Evolutionary conservation across 179 eudicot species (phyloP), one percentile per base, ranked within the genome.

Genomic region (Beta corolliflora): DNA sequence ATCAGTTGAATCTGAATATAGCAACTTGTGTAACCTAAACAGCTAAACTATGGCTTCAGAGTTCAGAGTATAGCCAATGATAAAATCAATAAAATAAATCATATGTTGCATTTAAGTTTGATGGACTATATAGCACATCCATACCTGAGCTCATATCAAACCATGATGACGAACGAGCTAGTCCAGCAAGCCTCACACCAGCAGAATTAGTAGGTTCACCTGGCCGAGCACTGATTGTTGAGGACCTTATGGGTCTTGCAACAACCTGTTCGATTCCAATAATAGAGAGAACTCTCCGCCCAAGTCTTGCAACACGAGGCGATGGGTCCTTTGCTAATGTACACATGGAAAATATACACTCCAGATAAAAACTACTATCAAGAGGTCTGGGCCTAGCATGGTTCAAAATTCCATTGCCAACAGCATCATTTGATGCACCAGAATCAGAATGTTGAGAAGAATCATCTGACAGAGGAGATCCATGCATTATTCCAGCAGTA

Each of bases 241-340:
- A 79, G 63, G 94, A 81, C 83, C 91, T 94, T 21, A 84, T 77
- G 77, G 94, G 88, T 83, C 91, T 90, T 9, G 94, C 87, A 77
- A 91, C 93, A 77, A 94, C 97, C 82, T 94, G 97, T 83, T 96
- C 98, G 59, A 94, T 90, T 61, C 99, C 99, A 78, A 96, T 91
- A 82, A 93, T 87, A 36, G 97, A 88, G 41, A 96, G 88, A 53
- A 94, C 93, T 81, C 90, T 84, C 65, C 93, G 86, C 59, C 98
- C 99, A 72, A 96, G 93, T 78, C 89, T 81, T 70, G 98, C 91
- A 82, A 94, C 87, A 52, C 94, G 91, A 78, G 97, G 94, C 48
- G 98, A 96, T 77, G 98, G 98, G 82, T 96, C 97, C 91, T 94
- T 93, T 19, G 99, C 98, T 77, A 96, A 82, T n/a, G 97, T 82